phyloP scores from a whole-genome alignment of 805 yeast species.

The Schizosaccharomyces osmophilus region DNA sequence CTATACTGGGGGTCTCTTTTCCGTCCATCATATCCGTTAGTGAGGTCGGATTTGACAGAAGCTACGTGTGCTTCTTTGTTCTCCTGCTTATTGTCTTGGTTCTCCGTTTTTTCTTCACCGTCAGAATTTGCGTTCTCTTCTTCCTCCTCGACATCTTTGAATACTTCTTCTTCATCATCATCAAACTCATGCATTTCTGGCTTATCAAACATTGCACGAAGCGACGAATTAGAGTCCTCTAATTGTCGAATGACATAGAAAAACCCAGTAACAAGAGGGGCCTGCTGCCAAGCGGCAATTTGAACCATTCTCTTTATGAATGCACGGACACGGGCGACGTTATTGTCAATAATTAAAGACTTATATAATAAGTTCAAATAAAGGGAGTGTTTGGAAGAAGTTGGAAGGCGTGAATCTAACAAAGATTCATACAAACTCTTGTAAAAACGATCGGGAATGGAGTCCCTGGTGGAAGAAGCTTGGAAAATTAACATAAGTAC shows the following conservation, averaged over 20 bases:
- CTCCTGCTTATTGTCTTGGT: slow-evolving; percentile 4
- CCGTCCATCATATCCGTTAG: slow-evolving; percentile 43
- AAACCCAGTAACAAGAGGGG: slow-evolving; percentile 49
- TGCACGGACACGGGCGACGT: slow-evolving; percentile 45
- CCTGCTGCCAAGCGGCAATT: slow-evolving; percentile 25
- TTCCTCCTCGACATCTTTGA: slow-evolving; percentile 14
- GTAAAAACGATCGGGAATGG: slow-evolving; percentile 33
- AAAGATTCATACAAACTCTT: slow-evolving; percentile 75
- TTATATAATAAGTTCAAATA: slow-evolving; percentile 69
- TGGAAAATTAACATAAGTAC: slow-evolving; percentile 70
- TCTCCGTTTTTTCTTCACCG: slow-evolving; percentile 5
- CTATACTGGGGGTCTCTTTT: slow-evolving; percentile 85
- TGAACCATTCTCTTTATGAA: slow-evolving; percentile 79
- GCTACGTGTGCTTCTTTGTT: background rate
- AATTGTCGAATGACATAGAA: slow-evolving; percentile 48
- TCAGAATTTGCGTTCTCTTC: slow-evolving; percentile 8
- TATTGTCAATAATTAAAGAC: slow-evolving; percentile 47
- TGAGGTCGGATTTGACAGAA: background rate
- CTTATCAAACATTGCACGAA: slow-evolving; percentile 35
- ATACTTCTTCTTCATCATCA: slow-evolving; percentile 15
- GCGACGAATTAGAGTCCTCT: slow-evolving; percentile 35
- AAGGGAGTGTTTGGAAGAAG: slow-evolving; percentile 81
- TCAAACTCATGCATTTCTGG: slow-evolving; percentile 26
- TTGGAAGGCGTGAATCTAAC: slow-evolving; percentile 55
- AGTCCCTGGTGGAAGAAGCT: slow-evolving; percentile 33